A percentile compares a stretch with the other conserved stretches of the same genome.
These are phyloP conservation scores for Wickerhamomyces hampshirensis DNA, from an alignment of 805 yeast species.

Conservation along the genomic window DNA sequence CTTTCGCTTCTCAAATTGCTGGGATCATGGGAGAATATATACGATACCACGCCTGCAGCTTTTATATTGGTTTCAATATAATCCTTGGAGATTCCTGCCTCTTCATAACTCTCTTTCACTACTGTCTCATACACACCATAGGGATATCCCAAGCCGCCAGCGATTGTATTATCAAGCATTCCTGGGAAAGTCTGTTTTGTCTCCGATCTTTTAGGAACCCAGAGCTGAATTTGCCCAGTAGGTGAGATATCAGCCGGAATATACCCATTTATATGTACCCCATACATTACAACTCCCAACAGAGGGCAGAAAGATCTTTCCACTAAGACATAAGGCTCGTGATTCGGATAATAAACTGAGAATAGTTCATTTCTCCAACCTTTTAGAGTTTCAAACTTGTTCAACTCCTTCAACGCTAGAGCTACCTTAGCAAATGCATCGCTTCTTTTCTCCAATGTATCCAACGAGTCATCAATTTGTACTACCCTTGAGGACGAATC, in stretches of 20 bases:
- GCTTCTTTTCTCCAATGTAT: constrained; percentile 38
- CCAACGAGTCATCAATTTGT: constrained; percentile 25
- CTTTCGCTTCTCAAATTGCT: constrained; percentile 35
- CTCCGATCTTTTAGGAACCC: constrained; percentile 82
- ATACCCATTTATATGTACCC: constrained; percentile 84
- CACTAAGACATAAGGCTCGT: constrained; percentile 55
- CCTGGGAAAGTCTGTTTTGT: constrained; percentile 87
- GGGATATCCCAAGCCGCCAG: constrained; percentile 91
- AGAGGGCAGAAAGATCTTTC: constrained; percentile 82
- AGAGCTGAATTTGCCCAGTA: constrained; percentile 46
- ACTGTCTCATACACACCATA: constrained; percentile 70
- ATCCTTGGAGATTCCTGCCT: constrained; percentile 67
- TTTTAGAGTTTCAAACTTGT: constrained; percentile 35
- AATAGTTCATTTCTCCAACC: constrained; percentile 91
- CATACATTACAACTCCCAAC: constrained; percentile 85
- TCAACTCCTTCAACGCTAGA: constrained; percentile 30
- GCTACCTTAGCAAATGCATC: constrained; percentile 40
- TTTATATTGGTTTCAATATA: constrained; percentile 42
- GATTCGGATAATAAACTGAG: constrained; percentile 55
- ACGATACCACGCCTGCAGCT: constrained; percentile 65
- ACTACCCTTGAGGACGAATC: constrained; percentile 23
- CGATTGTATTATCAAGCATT: constrained; percentile 88
- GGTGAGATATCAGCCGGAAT: constrained; percentile 38
- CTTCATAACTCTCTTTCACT: constrained; percentile 83
- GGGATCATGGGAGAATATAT: constrained; percentile 43